Conservation (phyloP, 2,329 filamentous ascomycete species). For the Cercospora zeina region DNA sequence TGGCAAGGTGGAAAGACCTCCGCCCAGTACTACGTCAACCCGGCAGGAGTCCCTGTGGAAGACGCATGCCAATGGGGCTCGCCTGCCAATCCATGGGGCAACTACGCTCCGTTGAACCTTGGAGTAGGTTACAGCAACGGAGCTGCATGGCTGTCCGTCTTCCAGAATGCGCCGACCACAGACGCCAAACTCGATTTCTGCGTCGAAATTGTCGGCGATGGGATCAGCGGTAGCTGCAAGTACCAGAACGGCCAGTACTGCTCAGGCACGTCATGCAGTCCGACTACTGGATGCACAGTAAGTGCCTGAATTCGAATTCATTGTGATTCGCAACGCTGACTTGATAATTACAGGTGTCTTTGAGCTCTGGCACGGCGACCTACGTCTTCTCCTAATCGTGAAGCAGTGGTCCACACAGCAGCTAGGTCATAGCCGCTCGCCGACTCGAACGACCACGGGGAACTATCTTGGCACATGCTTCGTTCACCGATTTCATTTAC, state of each 20-base stretch:
- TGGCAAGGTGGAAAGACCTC: slow-evolving; percentile 76
- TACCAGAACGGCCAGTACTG: slow-evolving; percentile 66
- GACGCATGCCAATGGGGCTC: slow-evolving; percentile 77
- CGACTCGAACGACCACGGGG: slow-evolving; percentile 23
- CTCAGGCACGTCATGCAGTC: slow-evolving; percentile 51
- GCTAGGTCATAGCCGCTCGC: slow-evolving; percentile 19
- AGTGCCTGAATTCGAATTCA: slow-evolving; percentile 45
- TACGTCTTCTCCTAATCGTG: slow-evolving; percentile 46
- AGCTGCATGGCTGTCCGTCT: slow-evolving; percentile 76
- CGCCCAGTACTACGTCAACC: slow-evolving; percentile 97
- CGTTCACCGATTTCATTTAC: slow-evolving; percentile 19
- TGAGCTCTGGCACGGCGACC: slow-evolving; percentile 53
- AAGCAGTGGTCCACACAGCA: slow-evolving; percentile 20
- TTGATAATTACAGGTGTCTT: slow-evolving; percentile 47
- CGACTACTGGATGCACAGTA: slow-evolving; percentile 74
- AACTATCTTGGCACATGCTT: slow-evolving; percentile 18
- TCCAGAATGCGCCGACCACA: slow-evolving; percentile 79
- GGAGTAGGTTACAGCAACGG: slow-evolving; percentile 73
- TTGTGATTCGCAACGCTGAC: background rate
- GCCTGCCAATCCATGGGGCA: slow-evolving; percentile 62
- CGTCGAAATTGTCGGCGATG: slow-evolving; percentile 71
- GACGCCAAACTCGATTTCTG: slow-evolving; percentile 71
- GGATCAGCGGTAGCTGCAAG: slow-evolving; percentile 61
- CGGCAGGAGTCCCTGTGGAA: slow-evolving; percentile 64
- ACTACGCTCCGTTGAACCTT: slow-evolving; percentile 85